phyloP scores from a whole-genome alignment of 805 yeast genomes.

The Cyberlindnera bimundalis region DNA sequence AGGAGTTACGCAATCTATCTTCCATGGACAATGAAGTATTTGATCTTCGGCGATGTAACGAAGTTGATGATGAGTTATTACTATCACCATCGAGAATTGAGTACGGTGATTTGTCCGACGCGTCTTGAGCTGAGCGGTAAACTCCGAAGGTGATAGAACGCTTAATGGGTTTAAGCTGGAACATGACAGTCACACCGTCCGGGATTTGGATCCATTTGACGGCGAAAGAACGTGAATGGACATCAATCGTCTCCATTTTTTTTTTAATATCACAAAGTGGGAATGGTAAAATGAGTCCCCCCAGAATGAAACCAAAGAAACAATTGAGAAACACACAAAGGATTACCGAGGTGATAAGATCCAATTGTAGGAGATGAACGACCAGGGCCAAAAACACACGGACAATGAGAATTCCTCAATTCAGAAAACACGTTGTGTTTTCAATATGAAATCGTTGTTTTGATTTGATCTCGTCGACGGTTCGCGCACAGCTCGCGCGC shows the following conservation, averaged over 20 bases:
- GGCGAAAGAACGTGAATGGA: conserved; percentile 83
- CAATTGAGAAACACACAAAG: too few relatives aligned
- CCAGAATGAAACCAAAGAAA: too few relatives aligned
- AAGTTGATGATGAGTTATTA: conserved; percentile 21
- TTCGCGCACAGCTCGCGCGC: too few relatives aligned
- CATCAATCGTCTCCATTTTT: conserved; percentile 85
- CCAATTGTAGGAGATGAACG: too few relatives aligned
- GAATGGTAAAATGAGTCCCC: too few relatives aligned
- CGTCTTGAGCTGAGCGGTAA: conserved; percentile 27
- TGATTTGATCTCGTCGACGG: too few relatives aligned
- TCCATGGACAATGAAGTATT: conserved; percentile 40
- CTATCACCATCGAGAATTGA: conserved; percentile 24
- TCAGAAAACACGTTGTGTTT: too few relatives aligned
- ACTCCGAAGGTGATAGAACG: conserved; percentile 47
- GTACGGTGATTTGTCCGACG: conserved; percentile 24
- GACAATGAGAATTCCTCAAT: too few relatives aligned
- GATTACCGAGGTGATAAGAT: too few relatives aligned
- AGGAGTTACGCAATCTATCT: conserved; percentile 54
- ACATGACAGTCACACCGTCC: conserved; percentile 59
- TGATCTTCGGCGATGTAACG: conserved; percentile 29
- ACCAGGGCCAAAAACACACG: too few relatives aligned
- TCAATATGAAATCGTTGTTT: too few relatives aligned
- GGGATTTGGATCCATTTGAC: conserved; percentile 89
- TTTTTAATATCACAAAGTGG: too few relatives aligned
- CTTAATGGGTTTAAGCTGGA: conserved; percentile 80